Evolutionary conservation across 371 early-diverging fungal species (phyloP).

Genomic region (Amoeboaphelidium protococcarum): DNA sequence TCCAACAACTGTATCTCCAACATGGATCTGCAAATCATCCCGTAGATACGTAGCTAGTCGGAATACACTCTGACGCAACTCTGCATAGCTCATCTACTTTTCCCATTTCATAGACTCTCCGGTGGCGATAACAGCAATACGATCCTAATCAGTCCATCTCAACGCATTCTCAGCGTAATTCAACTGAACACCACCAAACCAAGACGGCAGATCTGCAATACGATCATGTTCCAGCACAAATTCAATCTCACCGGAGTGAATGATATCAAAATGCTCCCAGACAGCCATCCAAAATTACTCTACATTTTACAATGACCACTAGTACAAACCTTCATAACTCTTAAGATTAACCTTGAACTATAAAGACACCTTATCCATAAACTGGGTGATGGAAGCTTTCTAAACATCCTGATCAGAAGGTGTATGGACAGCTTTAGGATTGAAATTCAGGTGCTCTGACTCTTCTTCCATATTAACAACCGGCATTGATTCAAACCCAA

Average conservation of each 20-base stretch:
- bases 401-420: no score
- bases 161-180: slow-evolving; percentile 74
- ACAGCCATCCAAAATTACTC: slow-evolving; percentile 61
- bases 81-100: slow-evolving; percentile 42
- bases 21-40: no score
- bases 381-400: no score
- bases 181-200: slow-evolving; percentile 57
- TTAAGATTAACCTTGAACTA: no score
- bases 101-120: slow-evolving; percentile 14
- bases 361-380: no score
- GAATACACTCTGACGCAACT: slow-evolving; percentile 39
- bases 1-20: slow-evolving; percentile 74
- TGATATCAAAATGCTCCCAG: slow-evolving; percentile 52
- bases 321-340: slow-evolving; percentile 29
- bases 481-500: no score
- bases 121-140: slow-evolving; percentile 41
- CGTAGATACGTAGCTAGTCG: slow-evolving; percentile 28
- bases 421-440: no score
- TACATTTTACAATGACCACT: slow-evolving; percentile 47
- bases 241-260: slow-evolving; percentile 20
- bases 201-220: slow-evolving; percentile 63
- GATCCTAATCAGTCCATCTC: slow-evolving; percentile 21
- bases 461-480: no score
- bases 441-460: no score
- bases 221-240: neutral